Percentiles rank a stretch among this genome's conserved stretches.
Conservation (phyloP, 148 eudicot genomes). For the Camellia granthamiana region DNA sequence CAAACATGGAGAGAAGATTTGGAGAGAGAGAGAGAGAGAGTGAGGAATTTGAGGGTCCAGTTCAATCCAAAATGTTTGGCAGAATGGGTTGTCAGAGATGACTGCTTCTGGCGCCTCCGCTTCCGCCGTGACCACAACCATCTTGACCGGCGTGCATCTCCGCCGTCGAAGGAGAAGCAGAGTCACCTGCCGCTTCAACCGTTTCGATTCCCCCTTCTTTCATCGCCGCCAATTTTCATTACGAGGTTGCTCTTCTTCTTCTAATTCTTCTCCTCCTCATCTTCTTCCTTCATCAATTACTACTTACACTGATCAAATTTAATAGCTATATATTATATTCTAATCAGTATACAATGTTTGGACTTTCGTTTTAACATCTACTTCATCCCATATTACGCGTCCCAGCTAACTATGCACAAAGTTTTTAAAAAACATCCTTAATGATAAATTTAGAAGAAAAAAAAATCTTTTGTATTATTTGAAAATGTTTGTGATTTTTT, state of each 20-base stretch:
- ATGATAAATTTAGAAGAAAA: neutral
- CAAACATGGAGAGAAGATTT: neutral
- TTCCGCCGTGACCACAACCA: neutral
- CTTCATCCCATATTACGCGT: too few relatives aligned
- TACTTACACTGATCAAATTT: neutral
- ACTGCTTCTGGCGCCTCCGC: slow-evolving; percentile 13
- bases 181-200: neutral
- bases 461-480: neutral
- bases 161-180: neutral
- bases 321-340: neutral
- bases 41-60: neutral
- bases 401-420: too few relatives aligned
- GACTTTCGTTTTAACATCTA: too few relatives aligned
- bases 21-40: neutral
- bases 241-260: slow-evolving; percentile 5
- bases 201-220: neutral
- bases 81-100: slow-evolving; percentile 31
- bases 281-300: neutral
- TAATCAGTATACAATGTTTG: neutral
- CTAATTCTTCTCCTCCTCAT: neutral
- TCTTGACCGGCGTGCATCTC: neutral
- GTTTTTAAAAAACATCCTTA: too few relatives aligned
- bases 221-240: neutral
- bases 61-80: slow-evolving; percentile 6
- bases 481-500: neutral